Conservation (phyloP, 306 rosid genomes). For the Datisca glomerata region DNA sequence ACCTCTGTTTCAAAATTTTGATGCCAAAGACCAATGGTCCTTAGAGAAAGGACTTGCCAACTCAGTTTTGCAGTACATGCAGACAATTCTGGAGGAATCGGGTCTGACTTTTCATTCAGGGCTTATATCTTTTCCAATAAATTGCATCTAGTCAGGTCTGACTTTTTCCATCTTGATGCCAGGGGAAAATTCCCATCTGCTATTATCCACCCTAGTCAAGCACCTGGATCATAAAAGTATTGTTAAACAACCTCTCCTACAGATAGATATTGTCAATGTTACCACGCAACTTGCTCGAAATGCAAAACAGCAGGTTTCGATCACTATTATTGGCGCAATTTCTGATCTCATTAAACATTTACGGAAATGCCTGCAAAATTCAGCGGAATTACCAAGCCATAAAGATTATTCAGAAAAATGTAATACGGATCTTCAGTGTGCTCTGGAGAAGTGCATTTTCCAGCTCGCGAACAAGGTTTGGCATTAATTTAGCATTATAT, state of each 20-base stretch:
- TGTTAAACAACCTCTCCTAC: slow-evolving; percentile 51
- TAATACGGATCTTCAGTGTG: slow-evolving; percentile 45
- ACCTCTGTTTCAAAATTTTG: slow-evolving; percentile 78
- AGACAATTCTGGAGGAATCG: slow-evolving; percentile 70
- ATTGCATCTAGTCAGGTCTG: not conserved
- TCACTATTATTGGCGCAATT: slow-evolving; percentile 60
- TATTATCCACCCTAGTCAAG: slow-evolving; percentile 76
- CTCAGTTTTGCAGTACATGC: slow-evolving; percentile 54
- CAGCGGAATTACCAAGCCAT: slow-evolving; percentile 37
- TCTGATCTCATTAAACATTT: slow-evolving; percentile 70
- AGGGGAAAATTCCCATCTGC: slow-evolving; percentile 72
- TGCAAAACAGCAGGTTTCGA: slow-evolving; percentile 52
- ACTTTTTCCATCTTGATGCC: slow-evolving; percentile 21
- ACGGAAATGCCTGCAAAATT: slow-evolving; percentile 61
- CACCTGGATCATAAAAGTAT: slow-evolving; percentile 96
- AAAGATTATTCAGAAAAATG: slow-evolving; percentile 32
- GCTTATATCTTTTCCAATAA: not conserved
- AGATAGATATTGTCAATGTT: slow-evolving; percentile 47
- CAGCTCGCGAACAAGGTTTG: slow-evolving; percentile 66
- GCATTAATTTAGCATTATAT: too few relatives aligned
- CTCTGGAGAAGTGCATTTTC: slow-evolving; percentile 63
- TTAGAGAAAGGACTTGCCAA: slow-evolving; percentile 57
- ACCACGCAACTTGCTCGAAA: slow-evolving; percentile 55
- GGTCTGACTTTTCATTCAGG: slow-evolving; percentile 42
- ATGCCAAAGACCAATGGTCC: slow-evolving; percentile 70